A percentile compares a stretch with the other conserved stretches of the same genome.
Conservation (phyloP, 2,329 filamentous ascomycete genomes). For the Beauveria australis region DNA sequence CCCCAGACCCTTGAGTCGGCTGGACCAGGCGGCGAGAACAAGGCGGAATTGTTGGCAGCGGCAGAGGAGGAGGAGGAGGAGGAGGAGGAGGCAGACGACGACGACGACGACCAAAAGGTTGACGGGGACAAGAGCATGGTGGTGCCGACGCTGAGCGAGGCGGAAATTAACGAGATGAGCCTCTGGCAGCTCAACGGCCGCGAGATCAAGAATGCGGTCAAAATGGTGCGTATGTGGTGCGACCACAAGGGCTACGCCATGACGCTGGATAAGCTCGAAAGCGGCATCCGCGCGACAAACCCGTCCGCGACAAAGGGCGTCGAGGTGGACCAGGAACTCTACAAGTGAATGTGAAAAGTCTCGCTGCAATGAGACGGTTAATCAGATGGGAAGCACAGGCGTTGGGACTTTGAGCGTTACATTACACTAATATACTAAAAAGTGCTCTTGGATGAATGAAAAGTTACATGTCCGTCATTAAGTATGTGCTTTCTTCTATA, state of each 20-base stretch:
- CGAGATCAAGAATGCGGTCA: constrained; percentile 39
- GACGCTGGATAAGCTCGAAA: constrained; percentile 34
- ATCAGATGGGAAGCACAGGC: neutral
- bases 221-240: constrained; percentile 39
- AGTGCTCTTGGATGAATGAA: neutral
- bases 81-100: no score
- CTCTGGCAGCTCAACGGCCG: constrained; percentile 36
- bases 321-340: constrained; percentile 10
- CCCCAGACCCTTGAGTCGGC: neutral
- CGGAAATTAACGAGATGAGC: constrained; percentile 30
- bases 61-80: no score
- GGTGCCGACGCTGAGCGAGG: constrained; percentile 18
- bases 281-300: constrained; percentile 36
- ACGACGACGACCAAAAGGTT: neutral
- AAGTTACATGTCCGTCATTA: neutral
- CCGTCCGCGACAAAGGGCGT: constrained; percentile 31
- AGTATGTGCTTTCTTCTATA: neutral
- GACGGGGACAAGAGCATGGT: neutral
- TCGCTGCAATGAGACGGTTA: neutral
- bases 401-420: neutral
- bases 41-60: neutral
- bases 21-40: neutral
- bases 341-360: neutral
- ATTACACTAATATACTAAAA: neutral
- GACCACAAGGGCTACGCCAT: constrained; percentile 34